Evolutionary conservation across 176 grass and related monocot species (phyloP).

Genomic region (Oryza punctata): DNA sequence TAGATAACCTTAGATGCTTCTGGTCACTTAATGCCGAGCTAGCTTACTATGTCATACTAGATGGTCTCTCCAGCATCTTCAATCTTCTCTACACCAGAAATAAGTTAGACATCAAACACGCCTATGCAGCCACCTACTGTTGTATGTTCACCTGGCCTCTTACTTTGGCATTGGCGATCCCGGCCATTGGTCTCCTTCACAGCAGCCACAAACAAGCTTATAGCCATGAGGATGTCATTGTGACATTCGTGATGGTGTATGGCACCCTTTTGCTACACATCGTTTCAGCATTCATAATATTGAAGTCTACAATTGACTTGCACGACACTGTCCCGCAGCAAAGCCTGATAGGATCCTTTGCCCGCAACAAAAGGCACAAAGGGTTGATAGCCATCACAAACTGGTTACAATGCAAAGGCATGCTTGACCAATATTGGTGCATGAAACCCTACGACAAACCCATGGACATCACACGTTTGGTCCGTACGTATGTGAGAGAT

Average conservation of each 20-base stretch:
- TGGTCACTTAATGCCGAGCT: accelerated
- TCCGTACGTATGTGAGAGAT: not conserved
- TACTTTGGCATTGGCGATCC: not conserved
- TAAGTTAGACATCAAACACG: not conserved
- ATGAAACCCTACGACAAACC: not conserved
- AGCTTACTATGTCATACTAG: accelerated
- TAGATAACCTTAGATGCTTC: not conserved
- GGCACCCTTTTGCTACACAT: not conserved
- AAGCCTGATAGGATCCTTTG: not conserved
- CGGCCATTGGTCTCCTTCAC: constrained; percentile 9
- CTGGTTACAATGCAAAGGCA: not conserved
- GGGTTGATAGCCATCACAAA: not conserved
- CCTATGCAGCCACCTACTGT: no score
- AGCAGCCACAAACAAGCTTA: not conserved
- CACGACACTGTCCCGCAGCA: not conserved
- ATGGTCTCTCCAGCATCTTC: not conserved
- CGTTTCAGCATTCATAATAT: accelerated
- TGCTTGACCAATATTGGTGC: not conserved
- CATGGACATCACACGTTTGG: accelerated
- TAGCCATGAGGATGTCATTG: not conserved
- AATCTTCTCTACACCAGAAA: not conserved
- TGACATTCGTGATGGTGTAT: not conserved
- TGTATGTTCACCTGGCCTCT: accelerated
- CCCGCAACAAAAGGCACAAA: not conserved
- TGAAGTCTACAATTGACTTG: not conserved